Conservation (phyloP, 2,329 filamentous ascomycete species). For the Tolypocladium inflatum region DNA sequence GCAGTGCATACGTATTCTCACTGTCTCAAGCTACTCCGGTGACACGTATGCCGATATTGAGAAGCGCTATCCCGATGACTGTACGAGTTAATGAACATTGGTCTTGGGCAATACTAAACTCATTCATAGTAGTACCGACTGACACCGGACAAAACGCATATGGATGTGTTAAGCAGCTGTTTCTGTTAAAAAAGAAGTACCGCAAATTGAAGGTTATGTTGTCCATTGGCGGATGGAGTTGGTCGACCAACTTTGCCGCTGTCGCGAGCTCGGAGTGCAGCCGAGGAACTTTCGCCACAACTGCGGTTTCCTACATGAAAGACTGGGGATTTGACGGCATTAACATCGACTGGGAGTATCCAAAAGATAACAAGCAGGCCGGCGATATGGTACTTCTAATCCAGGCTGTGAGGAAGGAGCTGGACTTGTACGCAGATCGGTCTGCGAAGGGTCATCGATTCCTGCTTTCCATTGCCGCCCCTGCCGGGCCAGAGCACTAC, state of each 20-base stretch:
- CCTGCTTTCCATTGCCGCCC: constrained; percentile 39
- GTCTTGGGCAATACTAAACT: not conserved
- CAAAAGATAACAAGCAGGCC: constrained; percentile 23
- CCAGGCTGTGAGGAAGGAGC: constrained; percentile 27
- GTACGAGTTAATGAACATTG: constrained; percentile 16
- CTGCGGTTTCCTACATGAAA: constrained; percentile 58
- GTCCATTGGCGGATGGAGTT: constrained; percentile 76
- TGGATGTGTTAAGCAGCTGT: constrained; percentile 70
- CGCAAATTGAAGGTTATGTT: constrained; percentile 70
- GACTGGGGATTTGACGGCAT: constrained; percentile 55
- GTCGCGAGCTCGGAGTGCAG: constrained; percentile 48
- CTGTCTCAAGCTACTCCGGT: constrained; percentile 38
- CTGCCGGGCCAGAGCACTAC: constrained; percentile 39
- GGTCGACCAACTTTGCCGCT: constrained; percentile 60
- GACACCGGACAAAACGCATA: constrained; percentile 61
- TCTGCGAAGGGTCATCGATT: constrained; percentile 33
- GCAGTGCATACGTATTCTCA: too few species aligned
- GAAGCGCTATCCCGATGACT: constrained; percentile 61
- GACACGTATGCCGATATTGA: constrained; percentile 59
- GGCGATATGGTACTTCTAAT: constrained; percentile 31
- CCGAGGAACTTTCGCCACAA: constrained; percentile 60
- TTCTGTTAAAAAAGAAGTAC: constrained; percentile 63
- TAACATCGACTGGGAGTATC: constrained; percentile 30
- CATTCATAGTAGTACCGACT: constrained; percentile 24
- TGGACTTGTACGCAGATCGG: constrained; percentile 34